Conservation (phyloP, 129 eudicot genomes). For the Saposhnikovia divaricata region DNA sequence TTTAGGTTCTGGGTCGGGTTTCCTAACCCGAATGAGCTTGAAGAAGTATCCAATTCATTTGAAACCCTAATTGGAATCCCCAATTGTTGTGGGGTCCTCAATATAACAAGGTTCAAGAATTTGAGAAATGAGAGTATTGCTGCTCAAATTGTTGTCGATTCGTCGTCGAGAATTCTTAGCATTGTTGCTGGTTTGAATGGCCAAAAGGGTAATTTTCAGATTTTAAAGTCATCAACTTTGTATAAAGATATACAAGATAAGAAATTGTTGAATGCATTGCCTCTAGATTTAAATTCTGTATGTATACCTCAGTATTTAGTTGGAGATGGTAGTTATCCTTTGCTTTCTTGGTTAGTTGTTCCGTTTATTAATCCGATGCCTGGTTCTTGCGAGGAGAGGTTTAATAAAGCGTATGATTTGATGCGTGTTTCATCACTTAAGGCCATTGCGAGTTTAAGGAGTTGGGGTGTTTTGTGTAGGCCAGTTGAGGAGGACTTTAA, state of each 20-base stretch:
- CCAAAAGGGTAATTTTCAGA: constrained; percentile 29
- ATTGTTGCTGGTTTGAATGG: constrained; percentile 63
- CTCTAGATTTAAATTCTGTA: constrained; percentile 37
- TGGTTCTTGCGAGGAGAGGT: constrained; percentile 44
- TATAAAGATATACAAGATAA: constrained; percentile 51
- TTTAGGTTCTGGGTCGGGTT: constrained; percentile 85
- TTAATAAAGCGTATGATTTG: constrained; percentile 28
- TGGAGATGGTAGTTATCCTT: constrained; percentile 48
- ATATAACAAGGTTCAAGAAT: constrained; percentile 37
- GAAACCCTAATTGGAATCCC: constrained; percentile 54
- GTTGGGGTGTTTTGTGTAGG: constrained; percentile 73
- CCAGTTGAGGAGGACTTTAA: constrained; percentile 44
- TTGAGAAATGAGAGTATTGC: constrained; percentile 28
- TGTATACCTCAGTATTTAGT: constrained; percentile 61
- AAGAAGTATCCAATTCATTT: constrained; percentile 29
- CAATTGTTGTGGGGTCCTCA: constrained; percentile 73
- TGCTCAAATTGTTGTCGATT: constrained; percentile 67
- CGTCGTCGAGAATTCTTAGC: constrained; percentile 61
- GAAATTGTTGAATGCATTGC: constrained; percentile 27
- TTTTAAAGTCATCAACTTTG: constrained; percentile 50
- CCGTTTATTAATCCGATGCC: constrained; percentile 43
- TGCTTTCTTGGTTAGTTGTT: constrained; percentile 64
- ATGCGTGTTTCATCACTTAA: constrained; percentile 34
- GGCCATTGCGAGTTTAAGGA: constrained; percentile 64
- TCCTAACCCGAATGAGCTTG: constrained; percentile 42